Evolutionary conservation across 345 rosid species (phyloP), one percentile per base, ranked within the genome.

Genomic region (Salix dunnii): DNA sequence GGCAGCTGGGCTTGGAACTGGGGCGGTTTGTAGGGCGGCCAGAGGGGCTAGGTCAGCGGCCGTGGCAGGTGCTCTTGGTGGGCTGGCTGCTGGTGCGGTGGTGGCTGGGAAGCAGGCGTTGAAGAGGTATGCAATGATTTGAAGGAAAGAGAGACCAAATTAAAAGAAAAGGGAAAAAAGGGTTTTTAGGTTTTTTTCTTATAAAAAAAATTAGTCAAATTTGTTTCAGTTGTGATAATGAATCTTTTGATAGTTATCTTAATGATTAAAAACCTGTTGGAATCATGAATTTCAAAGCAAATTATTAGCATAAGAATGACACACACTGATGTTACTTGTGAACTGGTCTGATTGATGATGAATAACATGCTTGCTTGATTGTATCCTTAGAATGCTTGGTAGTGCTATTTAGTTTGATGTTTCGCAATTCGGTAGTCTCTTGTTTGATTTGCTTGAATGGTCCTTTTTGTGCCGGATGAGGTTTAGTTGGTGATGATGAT

Each of bases 1-100:
- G 23, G 96, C 86, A 36, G 98, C 99, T 20, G 99, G 99, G 72
- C 90, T 95, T 1, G 91, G 91, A 7, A 95, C 98, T 1, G 99
- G 98, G 7, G 99, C 97, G 0, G 86, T 95, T 3, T 93, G 82
- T 66, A 84, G 96, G 76, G 99, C 99, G 17, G 97, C 99, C 3
- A 84, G 97, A 71, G 99, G 99, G 13, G 84, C 90, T 33, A 88
- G 97, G 82, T 93, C 97, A 10, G 99, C 99, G 3, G 99, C 99
- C 4, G 96, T 95, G 40, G 99, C 99, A 0, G 99, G 99, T 14
- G 99, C 97, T 9, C 85, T 95, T 21, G 97, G 99, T 31, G 99
- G 97, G 0, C 14, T 88, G 28, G 96, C 90, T 1, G 99, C 99
- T 2, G 97, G 96, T 0, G 87, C 90, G 0, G 93, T 81, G 38